Percentiles rank a stretch among this genome's conserved stretches.
phyloP scores from a whole-genome alignment of 2,329 filamentous ascomycete genomes.

The Colletotrichum kahawae region DNA sequence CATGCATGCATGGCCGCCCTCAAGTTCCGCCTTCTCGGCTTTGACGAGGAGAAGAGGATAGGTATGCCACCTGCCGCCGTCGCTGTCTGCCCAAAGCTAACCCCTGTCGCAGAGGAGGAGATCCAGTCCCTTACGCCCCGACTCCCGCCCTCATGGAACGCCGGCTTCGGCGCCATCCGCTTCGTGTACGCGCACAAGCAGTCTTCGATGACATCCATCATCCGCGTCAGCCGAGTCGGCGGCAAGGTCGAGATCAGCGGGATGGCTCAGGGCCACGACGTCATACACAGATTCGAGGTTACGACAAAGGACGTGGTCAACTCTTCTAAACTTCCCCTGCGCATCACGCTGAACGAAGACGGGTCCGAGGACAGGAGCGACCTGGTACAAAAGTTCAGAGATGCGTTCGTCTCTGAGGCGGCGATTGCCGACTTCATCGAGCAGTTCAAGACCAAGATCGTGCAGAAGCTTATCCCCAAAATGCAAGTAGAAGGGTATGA shows the following conservation, averaged over 20 bases:
- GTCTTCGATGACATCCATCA: slow-evolving; percentile 81
- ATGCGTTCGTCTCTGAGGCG: slow-evolving; percentile 75
- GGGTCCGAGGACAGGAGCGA: slow-evolving; percentile 54
- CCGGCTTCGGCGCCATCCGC: slow-evolving; percentile 70
- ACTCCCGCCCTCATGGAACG: slow-evolving; percentile 82
- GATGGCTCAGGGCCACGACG: slow-evolving; percentile 79
- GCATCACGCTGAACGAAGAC: slow-evolving; percentile 53
- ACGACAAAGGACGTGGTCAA: slow-evolving; percentile 77
- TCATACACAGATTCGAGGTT: slow-evolving; percentile 79
- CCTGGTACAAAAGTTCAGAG: slow-evolving; percentile 53
- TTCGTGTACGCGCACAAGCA: slow-evolving; percentile 89
- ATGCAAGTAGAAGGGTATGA: slow-evolving; percentile 82
- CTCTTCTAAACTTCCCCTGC: slow-evolving; percentile 57
- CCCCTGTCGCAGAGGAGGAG: slow-evolving; percentile 53
- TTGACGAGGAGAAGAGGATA: slow-evolving; percentile 81
- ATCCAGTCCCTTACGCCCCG: slow-evolving; percentile 63
- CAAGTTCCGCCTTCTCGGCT: slow-evolving; percentile 80
- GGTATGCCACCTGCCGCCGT: slow-evolving; percentile 48
- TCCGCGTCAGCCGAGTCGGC: slow-evolving; percentile 84
- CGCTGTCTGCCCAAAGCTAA: neutral
- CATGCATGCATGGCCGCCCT: slow-evolving; percentile 84
- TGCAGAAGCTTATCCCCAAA: slow-evolving; percentile 82
- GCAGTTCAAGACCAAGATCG: slow-evolving; percentile 77
- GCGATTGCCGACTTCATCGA: slow-evolving; percentile 73
- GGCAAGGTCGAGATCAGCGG: slow-evolving; percentile 84